Conservation (phyloP, 805 yeast species). For the Ogataea ramenticola region DNA sequence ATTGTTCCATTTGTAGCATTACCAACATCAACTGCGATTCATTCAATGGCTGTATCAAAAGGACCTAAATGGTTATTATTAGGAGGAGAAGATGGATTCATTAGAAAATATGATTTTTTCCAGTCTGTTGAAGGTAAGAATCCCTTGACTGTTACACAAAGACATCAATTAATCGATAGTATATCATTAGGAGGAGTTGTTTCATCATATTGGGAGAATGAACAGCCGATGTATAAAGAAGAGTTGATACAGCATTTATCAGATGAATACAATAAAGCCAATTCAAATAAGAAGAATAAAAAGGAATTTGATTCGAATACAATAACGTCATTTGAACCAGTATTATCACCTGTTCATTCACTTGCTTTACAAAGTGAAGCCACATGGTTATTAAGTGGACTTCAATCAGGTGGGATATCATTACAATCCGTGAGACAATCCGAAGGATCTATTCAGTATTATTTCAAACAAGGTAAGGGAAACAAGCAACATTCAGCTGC, state of each 20-base stretch:
- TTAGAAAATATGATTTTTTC: slow-evolving; percentile 81
- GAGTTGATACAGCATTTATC: slow-evolving; percentile 22
- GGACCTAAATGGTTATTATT: slow-evolving; percentile 85
- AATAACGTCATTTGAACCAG: slow-evolving; percentile 44
- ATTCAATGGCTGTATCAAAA: slow-evolving; percentile 66
- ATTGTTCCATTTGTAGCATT: slow-evolving; percentile 83
- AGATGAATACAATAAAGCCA: slow-evolving; percentile 10
- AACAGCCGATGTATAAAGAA: slow-evolving; percentile 61
- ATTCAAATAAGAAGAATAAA: slow-evolving; percentile 9
- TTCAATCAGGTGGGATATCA: slow-evolving; percentile 78
- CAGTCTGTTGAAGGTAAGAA: slow-evolving; percentile 81
- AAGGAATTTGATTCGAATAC: slow-evolving; percentile 15
- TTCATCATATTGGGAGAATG: slow-evolving; percentile 91
- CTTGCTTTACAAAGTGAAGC: slow-evolving; percentile 79
- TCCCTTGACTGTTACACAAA: slow-evolving; percentile 85
- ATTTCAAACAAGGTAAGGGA: slow-evolving; percentile 35
- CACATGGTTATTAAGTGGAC: slow-evolving; percentile 78
- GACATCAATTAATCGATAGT: slow-evolving; percentile 81
- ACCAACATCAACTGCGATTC: slow-evolving; percentile 73
- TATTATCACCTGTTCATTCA: slow-evolving; percentile 79
- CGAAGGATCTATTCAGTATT: slow-evolving; percentile 78
- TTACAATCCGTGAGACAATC: slow-evolving; percentile 74
- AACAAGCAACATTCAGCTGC: slow-evolving; percentile 57
- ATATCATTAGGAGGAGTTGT: slow-evolving; percentile 80
- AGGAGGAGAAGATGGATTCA: slow-evolving; percentile 94